Percentiles rank a stretch among this genome's conserved stretches.
These are phyloP conservation scores for Colletotrichum costaricense DNA, from an alignment of 2,329 filamentous ascomycete genomes.

Conservation along the genomic window DNA sequence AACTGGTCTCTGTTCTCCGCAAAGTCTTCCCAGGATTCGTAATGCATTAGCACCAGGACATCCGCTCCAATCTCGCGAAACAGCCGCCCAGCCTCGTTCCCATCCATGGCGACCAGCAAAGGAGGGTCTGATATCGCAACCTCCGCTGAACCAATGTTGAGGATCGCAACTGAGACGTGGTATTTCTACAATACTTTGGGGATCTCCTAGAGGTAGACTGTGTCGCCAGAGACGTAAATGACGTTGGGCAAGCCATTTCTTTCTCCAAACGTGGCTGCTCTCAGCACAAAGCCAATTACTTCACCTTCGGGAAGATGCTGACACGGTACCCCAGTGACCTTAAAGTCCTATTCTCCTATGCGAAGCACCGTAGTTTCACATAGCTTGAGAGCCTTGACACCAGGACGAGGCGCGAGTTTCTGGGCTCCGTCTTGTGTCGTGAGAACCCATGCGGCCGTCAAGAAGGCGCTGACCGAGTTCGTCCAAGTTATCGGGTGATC, in stretches of 20 bases:
- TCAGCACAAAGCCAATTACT: constrained; percentile 57
- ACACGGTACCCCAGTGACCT: constrained; percentile 55
- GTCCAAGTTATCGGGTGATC: constrained; percentile 63
- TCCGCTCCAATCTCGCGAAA: constrained; percentile 53
- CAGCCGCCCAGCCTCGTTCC: constrained; percentile 51
- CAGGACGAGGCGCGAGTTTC: constrained; percentile 55
- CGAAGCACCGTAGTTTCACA: constrained; percentile 48
- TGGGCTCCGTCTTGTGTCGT: constrained; percentile 57
- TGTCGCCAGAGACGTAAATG: constrained; percentile 62
- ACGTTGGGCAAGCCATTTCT: constrained; percentile 53
- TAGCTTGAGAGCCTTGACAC: constrained; percentile 50
- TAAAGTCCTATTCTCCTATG: constrained; percentile 46
- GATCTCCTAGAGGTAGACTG: constrained; percentile 57
- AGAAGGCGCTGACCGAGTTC: constrained; percentile 55
- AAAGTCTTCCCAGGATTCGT: constrained; percentile 56
- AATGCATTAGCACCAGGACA: constrained; percentile 58
- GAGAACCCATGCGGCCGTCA: constrained; percentile 56
- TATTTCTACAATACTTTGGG: constrained; percentile 46
- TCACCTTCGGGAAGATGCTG: constrained; percentile 56
- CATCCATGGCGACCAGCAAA: constrained; percentile 53
- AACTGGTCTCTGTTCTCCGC: constrained; percentile 48
- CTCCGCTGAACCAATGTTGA: constrained; percentile 53
- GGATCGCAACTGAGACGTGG: constrained; percentile 50
- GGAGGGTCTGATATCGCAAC: constrained; percentile 41
- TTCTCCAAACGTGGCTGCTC: constrained; percentile 48